Conservation (phyloP, 257 asterid species). For the Thymus mandschuricus region DNA sequence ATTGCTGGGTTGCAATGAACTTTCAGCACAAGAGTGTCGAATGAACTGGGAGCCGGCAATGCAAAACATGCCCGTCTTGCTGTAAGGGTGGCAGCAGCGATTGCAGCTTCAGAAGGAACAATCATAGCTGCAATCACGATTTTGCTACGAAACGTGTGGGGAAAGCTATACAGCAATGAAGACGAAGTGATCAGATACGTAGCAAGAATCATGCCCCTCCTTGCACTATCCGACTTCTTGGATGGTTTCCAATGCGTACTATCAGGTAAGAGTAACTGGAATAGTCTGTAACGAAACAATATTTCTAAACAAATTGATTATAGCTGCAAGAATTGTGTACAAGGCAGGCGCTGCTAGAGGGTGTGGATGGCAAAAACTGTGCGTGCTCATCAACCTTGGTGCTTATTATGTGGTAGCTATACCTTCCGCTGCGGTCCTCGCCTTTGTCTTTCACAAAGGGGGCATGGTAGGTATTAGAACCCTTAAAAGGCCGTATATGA, state of each 20-base stretch:
- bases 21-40: constrained; percentile 71
- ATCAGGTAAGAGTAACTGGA: constrained; percentile 47
- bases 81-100: constrained; percentile 44
- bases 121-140: constrained; percentile 45
- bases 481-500: neutral
- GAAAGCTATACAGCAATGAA: constrained; percentile 69
- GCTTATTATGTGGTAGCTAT: constrained; percentile 69
- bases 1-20: neutral
- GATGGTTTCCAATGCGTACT: constrained; percentile 86
- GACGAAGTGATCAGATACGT: constrained; percentile 62
- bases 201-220: constrained; percentile 62
- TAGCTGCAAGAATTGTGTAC: neutral
- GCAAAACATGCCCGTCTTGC: constrained; percentile 58
- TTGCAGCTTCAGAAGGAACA: constrained; percentile 57
- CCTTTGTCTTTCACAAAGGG: constrained; percentile 56
- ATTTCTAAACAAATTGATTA: neutral
- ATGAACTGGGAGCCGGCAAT: constrained; percentile 70
- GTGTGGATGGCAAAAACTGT: constrained; percentile 76
- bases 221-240: constrained; percentile 73
- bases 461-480: constrained; percentile 51
- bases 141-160: constrained; percentile 60
- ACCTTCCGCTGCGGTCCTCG: constrained; percentile 60
- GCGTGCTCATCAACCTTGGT: constrained; percentile 67
- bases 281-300: neutral
- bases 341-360: constrained; percentile 78